Conservation (phyloP, 129 eudicot genomes). For the Scalesia atractyloides region DNA sequence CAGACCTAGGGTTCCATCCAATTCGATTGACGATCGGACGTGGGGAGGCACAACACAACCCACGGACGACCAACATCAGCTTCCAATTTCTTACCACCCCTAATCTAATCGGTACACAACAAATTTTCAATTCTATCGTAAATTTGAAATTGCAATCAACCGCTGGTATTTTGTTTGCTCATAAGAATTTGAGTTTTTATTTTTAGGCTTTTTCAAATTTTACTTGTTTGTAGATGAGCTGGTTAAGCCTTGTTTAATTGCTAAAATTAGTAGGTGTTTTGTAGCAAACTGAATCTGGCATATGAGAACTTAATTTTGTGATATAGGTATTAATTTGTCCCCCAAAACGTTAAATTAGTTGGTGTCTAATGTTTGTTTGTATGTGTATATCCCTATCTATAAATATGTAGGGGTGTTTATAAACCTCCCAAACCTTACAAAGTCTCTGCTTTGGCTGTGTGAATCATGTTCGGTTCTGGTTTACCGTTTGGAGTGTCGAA, state of each 20-base stretch:
- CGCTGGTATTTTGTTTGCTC: background rate
- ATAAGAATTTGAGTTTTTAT: background rate
- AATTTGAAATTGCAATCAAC: background rate
- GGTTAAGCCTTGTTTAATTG: background rate
- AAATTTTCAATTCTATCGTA: background rate
- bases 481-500: no score
- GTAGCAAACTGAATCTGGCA: background rate
- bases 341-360: background rate
- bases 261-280: background rate
- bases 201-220: background rate
- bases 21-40: slow-evolving; percentile 27
- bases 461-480: no score
- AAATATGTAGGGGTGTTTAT: no score
- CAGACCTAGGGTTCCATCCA: background rate
- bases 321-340: background rate
- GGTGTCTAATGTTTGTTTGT: background rate
- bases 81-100: slow-evolving; percentile 2
- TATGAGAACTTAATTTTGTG: background rate
- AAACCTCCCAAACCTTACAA: no score
- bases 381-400: background rate
- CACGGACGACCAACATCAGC: slow-evolving; percentile 29
- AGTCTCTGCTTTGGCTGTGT: no score
- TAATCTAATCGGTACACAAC: slow-evolving; percentile 14
- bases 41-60: slow-evolving; percentile 32
- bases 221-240: background rate